Evolutionary conservation across 2,329 filamentous ascomycete genomes (phyloP), one percentile per base, ranked within the genome.

Genomic region (Plectosphaerella plurivora): DNA sequence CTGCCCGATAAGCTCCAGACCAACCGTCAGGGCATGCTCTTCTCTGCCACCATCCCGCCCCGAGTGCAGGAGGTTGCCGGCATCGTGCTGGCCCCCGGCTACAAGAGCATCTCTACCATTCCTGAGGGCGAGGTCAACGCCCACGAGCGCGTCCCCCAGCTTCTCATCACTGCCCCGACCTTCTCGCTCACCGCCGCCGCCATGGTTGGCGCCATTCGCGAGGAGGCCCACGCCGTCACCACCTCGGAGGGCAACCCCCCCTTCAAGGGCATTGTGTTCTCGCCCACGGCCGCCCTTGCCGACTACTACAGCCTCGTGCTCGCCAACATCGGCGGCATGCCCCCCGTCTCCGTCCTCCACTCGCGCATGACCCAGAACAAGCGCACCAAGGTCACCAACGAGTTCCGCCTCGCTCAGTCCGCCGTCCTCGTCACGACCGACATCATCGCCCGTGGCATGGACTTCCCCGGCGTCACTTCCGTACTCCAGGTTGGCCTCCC

Each of bases 181-280:
- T 77, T 96, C 49, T 77, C 89, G 44, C 84, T 90, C 57, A 75
- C 93, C 65, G 77, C 70, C 52, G 76, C 73, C 60, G 82, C 66
- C 49, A 76, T 87, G 59, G 75, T 86, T 51, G 79, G 81, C 36
- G 77, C 83, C 53, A 71, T 86, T 16, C 69, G 72, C 3, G 65
- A 73, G 52, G 78, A 82, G 57, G 64, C 67, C 10, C 58, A 57
- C 20, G 56, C 52, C 16, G 61, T 65, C 4, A 16, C 10, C n/a
- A 12, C n/a, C 16, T 44, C 41, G 12, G n/a, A 20, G n/a, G 63
- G 65, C 47, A 60, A 65, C 11, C 68, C 71, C 6, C 76, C 78
- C 1, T 92, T 96, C 81, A 96, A 96, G 71, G 88, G 88, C 28
- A 91, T 96, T 59, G 73, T 93, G 36, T 96, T 93, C 70, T 87